Conservation (phyloP, 257 asterid genomes). For the Dorcoceras hygrometricum region DNA sequence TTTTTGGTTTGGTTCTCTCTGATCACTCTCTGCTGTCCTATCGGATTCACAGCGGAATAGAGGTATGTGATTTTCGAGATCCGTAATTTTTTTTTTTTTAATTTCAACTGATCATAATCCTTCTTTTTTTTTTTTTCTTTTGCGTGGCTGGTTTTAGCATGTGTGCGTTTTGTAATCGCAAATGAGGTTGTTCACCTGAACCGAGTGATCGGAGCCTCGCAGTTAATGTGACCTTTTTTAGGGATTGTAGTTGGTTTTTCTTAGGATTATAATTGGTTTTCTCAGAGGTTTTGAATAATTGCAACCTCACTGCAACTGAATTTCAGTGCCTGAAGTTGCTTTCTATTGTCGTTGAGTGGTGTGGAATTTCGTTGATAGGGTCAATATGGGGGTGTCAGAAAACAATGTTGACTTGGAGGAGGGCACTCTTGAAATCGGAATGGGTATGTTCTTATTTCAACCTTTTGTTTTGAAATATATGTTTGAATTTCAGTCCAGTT, state of each 20-base stretch:
- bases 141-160: too few relatives aligned
- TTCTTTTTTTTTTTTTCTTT: too few relatives aligned
- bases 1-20: background rate
- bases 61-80: background rate
- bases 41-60: background rate
- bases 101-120: background rate
- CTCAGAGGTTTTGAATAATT: background rate
- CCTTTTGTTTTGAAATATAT: background rate
- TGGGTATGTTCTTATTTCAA: conserved; percentile 50
- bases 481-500: background rate
- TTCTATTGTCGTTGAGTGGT: conserved; percentile 18
- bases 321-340: background rate
- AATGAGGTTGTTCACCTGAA: background rate
- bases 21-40: background rate
- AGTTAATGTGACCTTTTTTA: too few relatives aligned
- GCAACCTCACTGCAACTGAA: background rate
- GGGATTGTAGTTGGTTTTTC: too few relatives aligned
- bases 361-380: conserved; percentile 1
- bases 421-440: conserved; percentile 88
- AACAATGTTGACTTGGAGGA: conserved; percentile 64
- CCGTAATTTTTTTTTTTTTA: background rate
- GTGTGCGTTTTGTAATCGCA: background rate
- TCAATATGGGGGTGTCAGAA: conserved; percentile 30
- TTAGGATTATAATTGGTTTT: background rate
- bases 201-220: background rate